Evolutionary conservation across 2,329 filamentous ascomycete species (phyloP).

Genomic region (Colletotrichum tanaceti): DNA sequence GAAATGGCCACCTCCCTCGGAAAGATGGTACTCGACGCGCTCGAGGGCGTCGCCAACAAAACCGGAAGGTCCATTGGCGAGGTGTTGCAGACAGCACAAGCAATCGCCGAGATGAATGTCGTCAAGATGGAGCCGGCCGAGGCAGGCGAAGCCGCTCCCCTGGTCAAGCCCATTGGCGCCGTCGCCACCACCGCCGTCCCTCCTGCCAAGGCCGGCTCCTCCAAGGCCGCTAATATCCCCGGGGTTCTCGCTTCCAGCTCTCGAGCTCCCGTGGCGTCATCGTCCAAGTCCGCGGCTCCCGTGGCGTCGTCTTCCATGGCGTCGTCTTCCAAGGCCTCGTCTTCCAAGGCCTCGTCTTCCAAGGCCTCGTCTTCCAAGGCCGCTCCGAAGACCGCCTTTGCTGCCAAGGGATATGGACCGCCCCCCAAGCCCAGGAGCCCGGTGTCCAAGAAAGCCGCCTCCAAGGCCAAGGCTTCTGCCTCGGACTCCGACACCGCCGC

Average conservation of each 20-base stretch:
- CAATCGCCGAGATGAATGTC: not conserved
- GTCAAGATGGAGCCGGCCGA: not conserved
- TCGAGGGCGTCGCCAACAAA: not conserved
- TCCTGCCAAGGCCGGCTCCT: too few species aligned
- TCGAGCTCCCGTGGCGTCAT: too few species aligned
- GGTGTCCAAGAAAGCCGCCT: not conserved
- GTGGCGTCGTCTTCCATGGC: not conserved
- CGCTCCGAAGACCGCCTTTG: not conserved
- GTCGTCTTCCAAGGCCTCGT: not conserved
- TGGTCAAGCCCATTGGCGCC: too few species aligned
- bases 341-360: not conserved
- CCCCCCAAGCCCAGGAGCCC: not conserved
- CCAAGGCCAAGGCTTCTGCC: not conserved
- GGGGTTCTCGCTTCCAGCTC: too few species aligned
- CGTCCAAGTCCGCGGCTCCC: not conserved
- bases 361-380: not conserved
- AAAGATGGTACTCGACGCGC: not conserved
- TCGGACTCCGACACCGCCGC: not conserved
- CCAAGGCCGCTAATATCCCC: too few species aligned
- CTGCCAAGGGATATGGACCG: not conserved
- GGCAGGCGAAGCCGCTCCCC: rapidly evolving
- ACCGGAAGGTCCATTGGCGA: not conserved
- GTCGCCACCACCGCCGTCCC: too few species aligned
- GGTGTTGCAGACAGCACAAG: not conserved
- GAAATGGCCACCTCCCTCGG: not conserved